Evolutionary conservation across 352 stramenopile genomes (phyloP).

Genomic region (Globisporangium nagaii): DNA sequence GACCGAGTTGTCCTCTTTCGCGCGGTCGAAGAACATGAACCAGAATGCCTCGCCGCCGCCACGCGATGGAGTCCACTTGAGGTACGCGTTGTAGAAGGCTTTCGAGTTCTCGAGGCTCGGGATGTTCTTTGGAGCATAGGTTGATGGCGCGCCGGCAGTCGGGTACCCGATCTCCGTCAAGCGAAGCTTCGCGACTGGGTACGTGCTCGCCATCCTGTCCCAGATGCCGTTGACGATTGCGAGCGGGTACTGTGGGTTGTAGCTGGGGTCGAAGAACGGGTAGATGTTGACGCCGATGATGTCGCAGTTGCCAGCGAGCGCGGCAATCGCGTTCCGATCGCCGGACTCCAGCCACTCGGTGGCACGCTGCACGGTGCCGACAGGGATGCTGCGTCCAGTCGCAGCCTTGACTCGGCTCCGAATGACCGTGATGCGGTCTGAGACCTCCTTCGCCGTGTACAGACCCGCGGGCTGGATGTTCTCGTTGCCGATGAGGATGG

Average conservation of each 20-base stretch:
- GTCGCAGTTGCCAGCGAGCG: slow-evolving; percentile 44
- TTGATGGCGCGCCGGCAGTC: slow-evolving; percentile 28
- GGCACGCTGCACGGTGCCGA: slow-evolving; percentile 70
- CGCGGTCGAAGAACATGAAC: slow-evolving; percentile 79
- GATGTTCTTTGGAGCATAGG: slow-evolving; percentile 32
- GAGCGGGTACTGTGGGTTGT: slow-evolving; percentile 34
- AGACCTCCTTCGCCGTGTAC: slow-evolving; percentile 37
- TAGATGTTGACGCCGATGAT: slow-evolving; percentile 83
- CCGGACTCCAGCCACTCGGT: slow-evolving; percentile 47
- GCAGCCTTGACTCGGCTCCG: slow-evolving; percentile 19
- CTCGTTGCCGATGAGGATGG: slow-evolving; percentile 69
- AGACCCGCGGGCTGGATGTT: slow-evolving; percentile 48
- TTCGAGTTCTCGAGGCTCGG: slow-evolving; percentile 43
- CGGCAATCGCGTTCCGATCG: slow-evolving; percentile 29
- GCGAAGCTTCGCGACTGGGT: slow-evolving; percentile 42
- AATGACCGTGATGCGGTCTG: slow-evolving; percentile 24
- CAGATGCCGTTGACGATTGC: slow-evolving; percentile 53
- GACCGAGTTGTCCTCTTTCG: slow-evolving; percentile 43
- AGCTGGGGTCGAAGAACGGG: slow-evolving; percentile 64
- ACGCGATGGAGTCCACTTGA: slow-evolving; percentile 46
- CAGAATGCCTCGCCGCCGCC: slow-evolving; percentile 60
- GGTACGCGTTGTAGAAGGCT: slow-evolving; percentile 54
- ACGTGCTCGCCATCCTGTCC: slow-evolving; percentile 45
- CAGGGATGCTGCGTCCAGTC: slow-evolving; percentile 30
- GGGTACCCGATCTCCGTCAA: slow-evolving; percentile 66